Percentiles rank a stretch among this genome's conserved stretches.
phyloP scores from a whole-genome alignment of 352 stramenopile genomes.

The Phytophthora idaei region DNA sequence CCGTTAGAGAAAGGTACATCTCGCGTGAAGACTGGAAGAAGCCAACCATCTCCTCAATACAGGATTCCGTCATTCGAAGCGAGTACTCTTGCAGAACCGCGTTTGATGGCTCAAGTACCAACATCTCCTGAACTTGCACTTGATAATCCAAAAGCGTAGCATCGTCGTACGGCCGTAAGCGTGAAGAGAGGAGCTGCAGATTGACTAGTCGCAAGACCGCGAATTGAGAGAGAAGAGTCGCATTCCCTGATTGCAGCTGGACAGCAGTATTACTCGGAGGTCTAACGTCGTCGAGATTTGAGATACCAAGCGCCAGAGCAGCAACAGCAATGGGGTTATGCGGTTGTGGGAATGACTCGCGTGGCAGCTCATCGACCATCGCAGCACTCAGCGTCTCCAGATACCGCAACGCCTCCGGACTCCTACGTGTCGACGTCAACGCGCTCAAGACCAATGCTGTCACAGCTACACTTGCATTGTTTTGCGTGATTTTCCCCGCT shows the following conservation, averaged over 20 bases:
- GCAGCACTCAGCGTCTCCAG: slow-evolving; percentile 25
- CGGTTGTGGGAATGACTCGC: slow-evolving; percentile 23
- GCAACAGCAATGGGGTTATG: slow-evolving; percentile 27
- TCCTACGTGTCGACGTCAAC: slow-evolving; percentile 10
- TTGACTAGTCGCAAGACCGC: slow-evolving; percentile 35
- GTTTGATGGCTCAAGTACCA: slow-evolving; percentile 12
- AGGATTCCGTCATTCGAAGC: slow-evolving; percentile 33
- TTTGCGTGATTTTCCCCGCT: neutral
- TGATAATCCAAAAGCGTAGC: slow-evolving; percentile 9
- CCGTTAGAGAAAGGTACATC: slow-evolving; percentile 26
- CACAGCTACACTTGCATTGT: slow-evolving; percentile 24
- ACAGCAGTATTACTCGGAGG: neutral
- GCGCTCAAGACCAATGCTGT: slow-evolving; percentile 27
- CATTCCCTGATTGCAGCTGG: slow-evolving; percentile 18
- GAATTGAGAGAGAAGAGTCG: slow-evolving; percentile 41
- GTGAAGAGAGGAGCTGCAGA: slow-evolving; percentile 34
- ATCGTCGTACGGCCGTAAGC: slow-evolving; percentile 22
- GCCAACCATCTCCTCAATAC: slow-evolving; percentile 37
- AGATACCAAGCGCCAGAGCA: slow-evolving; percentile 33
- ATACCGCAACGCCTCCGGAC: slow-evolving; percentile 14
- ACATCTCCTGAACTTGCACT: slow-evolving; percentile 13
- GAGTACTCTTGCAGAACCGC: slow-evolving; percentile 19
- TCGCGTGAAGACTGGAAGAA: slow-evolving; percentile 37
- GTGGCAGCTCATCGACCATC: slow-evolving; percentile 26
- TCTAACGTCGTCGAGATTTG: slow-evolving; percentile 22